phyloP scores from a whole-genome alignment of 2,329 filamentous ascomycete species.

The Exserohilum turcica region DNA sequence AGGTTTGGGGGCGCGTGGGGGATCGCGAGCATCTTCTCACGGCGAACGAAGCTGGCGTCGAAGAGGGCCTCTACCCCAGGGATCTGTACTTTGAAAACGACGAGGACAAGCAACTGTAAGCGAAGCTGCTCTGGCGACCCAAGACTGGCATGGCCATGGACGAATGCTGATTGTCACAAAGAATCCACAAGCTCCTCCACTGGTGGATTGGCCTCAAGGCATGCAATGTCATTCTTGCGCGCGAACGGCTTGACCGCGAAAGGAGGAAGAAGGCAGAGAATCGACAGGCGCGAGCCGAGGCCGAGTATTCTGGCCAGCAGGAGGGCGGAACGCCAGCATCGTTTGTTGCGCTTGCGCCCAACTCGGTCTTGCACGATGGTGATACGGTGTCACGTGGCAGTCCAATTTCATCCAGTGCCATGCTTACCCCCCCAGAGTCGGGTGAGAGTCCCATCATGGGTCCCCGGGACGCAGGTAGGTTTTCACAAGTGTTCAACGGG shows the following conservation, averaged over 20 bases:
- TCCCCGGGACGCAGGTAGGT: slow-evolving; percentile 22
- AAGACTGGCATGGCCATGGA: background rate
- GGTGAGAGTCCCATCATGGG: slow-evolving; percentile 35
- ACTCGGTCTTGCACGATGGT: slow-evolving; percentile 30
- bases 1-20: slow-evolving; percentile 40
- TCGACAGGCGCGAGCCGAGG: slow-evolving; percentile 35
- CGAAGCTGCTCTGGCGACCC: background rate
- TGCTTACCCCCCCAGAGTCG: slow-evolving; percentile 39
- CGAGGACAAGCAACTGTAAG: slow-evolving; percentile 40
- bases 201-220: slow-evolving; percentile 48
- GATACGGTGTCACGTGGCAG: slow-evolving; percentile 35
- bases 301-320: slow-evolving; percentile 29
- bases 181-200: slow-evolving; percentile 43
- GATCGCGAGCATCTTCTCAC: slow-evolving; percentile 42
- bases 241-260: slow-evolving; percentile 43
- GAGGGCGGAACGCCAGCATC: slow-evolving; percentile 31
- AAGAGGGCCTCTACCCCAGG: slow-evolving; percentile 38
- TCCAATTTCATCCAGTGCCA: slow-evolving; percentile 34
- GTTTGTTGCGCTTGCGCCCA: slow-evolving; percentile 39
- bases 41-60: slow-evolving; percentile 40
- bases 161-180: slow-evolving; percentile 21
- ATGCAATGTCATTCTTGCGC: slow-evolving; percentile 45
- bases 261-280: slow-evolving; percentile 43
- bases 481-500: slow-evolving; percentile 20
- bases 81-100: slow-evolving; percentile 43